phyloP scores from a whole-genome alignment of 2,329 filamentous ascomycete genomes.

The Pseudogymnoascus sp. region DNA sequence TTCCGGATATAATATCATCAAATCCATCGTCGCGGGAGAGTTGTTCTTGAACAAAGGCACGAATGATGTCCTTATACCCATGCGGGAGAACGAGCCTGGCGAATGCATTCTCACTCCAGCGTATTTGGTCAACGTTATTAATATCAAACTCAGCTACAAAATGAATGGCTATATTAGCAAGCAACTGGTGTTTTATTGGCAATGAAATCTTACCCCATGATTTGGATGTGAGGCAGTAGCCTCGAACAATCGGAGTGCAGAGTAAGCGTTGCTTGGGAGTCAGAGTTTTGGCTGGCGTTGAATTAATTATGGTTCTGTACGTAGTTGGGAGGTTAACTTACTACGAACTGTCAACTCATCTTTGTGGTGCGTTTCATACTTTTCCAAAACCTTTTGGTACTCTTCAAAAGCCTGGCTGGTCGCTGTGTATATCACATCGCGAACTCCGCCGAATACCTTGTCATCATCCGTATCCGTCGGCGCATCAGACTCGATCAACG shows the following conservation, averaged over 20 bases:
- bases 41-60: constrained; percentile 42
- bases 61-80: constrained; percentile 44
- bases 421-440: constrained; percentile 15
- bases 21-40: constrained; percentile 34
- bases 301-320: neutral
- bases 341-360: neutral
- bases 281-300: neutral
- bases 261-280: constrained; percentile 17
- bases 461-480: neutral
- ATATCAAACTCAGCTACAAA: constrained; percentile 34
- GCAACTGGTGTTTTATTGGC: neutral
- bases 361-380: constrained; percentile 4
- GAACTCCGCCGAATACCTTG: neutral
- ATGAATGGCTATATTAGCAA: constrained; percentile 2
- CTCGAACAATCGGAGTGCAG: constrained; percentile 25
- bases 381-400: constrained; percentile 13
- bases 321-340: constrained; percentile 11
- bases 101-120: constrained; percentile 43
- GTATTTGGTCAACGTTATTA: constrained; percentile 36
- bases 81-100: constrained; percentile 40
- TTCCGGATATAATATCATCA: constrained; percentile 45
- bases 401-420: constrained; percentile 12
- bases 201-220: constrained; percentile 24
- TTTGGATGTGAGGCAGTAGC: constrained; percentile 28
- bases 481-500: neutral